Base-by-base conservation (phyloP, 1,284 basidiomycete species). In the Cutaneotrichosporon sp. region DNA sequence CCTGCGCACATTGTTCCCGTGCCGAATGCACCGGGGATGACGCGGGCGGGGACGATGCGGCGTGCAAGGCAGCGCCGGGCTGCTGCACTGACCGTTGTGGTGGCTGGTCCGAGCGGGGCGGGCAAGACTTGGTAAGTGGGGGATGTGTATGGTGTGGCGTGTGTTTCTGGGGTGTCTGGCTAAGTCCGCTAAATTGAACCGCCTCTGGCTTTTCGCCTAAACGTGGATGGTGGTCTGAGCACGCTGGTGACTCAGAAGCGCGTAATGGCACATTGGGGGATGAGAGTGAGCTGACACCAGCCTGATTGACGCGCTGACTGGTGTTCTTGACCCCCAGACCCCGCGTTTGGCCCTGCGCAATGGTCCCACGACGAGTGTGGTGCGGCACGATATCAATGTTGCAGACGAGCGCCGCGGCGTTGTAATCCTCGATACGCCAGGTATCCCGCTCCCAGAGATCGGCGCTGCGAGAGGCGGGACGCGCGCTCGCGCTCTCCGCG, bases 71-170 rank as follows among this genome's bases (percentile, higher is more conserved):
- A 52, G 37, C 62, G 55, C 11, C 60, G 55, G 19, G 46, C 49
- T 37, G 61, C 59, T 1, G 59, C 53, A 45, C 52, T 73, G 17
- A 71, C 70, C 26, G 54, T 71, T 4, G 59, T 68, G 19, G 63
- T 73, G 5, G 70, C 62, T 5, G 71, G 71, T 12, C 63, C 68
- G 4, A 65, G 60, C 34, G 61, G 61, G 4, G 54, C 61, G 1
- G 71, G 71, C 14, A 73, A 73, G 59, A 70, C 68, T 0, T 67
- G 68, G 71, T 70, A 37, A 42, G 54, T 54, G 11, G 4, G 24
- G 12, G 20, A 2, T 26, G 14, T 12, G 44, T 4, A 27, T 6
- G 25, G 12, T 10, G 37, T 24, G 29, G 26, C 9, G 32, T 32
- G 38, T 7, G 37, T 0, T 29, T 26, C n/a, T 19, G 35, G 46